Conservation (phyloP, 2,329 filamentous ascomycete genomes). For the Calonectria multiphialidica region DNA sequence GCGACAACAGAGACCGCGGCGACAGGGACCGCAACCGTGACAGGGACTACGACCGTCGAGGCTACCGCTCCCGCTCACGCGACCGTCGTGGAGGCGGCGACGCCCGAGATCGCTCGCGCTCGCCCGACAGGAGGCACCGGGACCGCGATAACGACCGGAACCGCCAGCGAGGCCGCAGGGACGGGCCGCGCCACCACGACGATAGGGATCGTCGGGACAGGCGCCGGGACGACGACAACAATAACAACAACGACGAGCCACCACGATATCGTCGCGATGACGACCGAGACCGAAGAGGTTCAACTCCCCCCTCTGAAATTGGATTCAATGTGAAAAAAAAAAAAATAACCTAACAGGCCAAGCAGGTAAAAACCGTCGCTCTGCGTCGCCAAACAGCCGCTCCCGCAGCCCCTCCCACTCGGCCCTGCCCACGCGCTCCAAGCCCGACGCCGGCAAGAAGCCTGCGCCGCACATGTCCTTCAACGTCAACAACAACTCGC, state of each 20-base stretch:
- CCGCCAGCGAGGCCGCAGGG: slow-evolving; percentile 46
- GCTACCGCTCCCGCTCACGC: slow-evolving; percentile 52
- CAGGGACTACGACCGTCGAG: slow-evolving; percentile 46
- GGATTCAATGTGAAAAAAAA: too few species aligned
- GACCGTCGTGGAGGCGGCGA: slow-evolving; percentile 44
- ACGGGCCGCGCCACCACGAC: slow-evolving; percentile 47
- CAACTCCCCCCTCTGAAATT: background rate
- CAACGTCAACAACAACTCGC: slow-evolving; percentile 47
- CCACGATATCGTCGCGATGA: slow-evolving; percentile 36
- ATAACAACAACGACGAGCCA: slow-evolving; percentile 32
- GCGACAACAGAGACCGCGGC: slow-evolving; percentile 35
- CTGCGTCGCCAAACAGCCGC: slow-evolving; percentile 49
- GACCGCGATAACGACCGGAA: slow-evolving; percentile 54
- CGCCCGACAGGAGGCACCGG: slow-evolving; percentile 51
- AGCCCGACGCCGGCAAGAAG: slow-evolving; percentile 37
- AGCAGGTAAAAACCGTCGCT: slow-evolving; percentile 48
- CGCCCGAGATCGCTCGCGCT: slow-evolving; percentile 52
- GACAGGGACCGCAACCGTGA: slow-evolving; percentile 46
- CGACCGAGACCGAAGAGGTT: slow-evolving; percentile 43
- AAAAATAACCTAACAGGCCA: slow-evolving; percentile 11
- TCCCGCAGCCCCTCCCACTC: slow-evolving; percentile 36
- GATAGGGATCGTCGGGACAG: slow-evolving; percentile 40
- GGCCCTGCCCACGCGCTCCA: slow-evolving; percentile 51
- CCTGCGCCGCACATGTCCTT: slow-evolving; percentile 49
- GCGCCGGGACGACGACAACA: slow-evolving; percentile 41